Evolutionary conservation across 2,329 filamentous ascomycete genomes (phyloP), one percentile per base, ranked within the genome.

Genomic region (Colletotrichum ledebouriae): DNA sequence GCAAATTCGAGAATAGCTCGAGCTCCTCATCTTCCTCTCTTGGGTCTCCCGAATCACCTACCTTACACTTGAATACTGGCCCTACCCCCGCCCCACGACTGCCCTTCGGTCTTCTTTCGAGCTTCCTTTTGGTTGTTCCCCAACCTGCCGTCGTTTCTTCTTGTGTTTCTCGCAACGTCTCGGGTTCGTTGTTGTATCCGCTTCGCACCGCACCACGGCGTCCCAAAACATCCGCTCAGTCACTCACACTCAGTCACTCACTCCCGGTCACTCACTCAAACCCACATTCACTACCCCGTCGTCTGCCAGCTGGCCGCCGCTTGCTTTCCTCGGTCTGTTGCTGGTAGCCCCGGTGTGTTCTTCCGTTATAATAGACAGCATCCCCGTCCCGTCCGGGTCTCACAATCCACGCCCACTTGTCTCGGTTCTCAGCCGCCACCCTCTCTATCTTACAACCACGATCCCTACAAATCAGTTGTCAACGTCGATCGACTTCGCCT

Each of bases 1-100:
- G 61, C 50, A 52, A 69, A 56, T 20, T 56, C 61, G 56, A 66
- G 13, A 57, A 64, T 53, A 64, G 65, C 61, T 66, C 61, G 55
- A 66, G 61, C 66, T 64, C 17, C 53, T 53, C 22, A 52, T 37
- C 37, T 39, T 39, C 37, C 6, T 39, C 3, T 39, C 13, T 65
- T 33, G 29, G 41, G 49, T 55, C 61, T 39, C 52, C 49, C 46
- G 13, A 44, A 37, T 44, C 50, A 44, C 34, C 20, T 37, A 12
- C 66, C 34, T n/a, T 37, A 12, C 66, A 69, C 66, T 69, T 69
- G 66, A 69, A 69, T 53, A 69, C 65, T n/a, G 42, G 29, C 49
- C 42, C 25, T 65, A 49, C 61, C 65, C 55, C 25, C 7, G 33
- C 55, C 61, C 65, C 55, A 17, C 7, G 33, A 22, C 25, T 22